Percentiles rank a stretch among this genome's conserved stretches.
Conservation (phyloP, 106 monocot genomes). For the Allium fistulosum region DNA sequence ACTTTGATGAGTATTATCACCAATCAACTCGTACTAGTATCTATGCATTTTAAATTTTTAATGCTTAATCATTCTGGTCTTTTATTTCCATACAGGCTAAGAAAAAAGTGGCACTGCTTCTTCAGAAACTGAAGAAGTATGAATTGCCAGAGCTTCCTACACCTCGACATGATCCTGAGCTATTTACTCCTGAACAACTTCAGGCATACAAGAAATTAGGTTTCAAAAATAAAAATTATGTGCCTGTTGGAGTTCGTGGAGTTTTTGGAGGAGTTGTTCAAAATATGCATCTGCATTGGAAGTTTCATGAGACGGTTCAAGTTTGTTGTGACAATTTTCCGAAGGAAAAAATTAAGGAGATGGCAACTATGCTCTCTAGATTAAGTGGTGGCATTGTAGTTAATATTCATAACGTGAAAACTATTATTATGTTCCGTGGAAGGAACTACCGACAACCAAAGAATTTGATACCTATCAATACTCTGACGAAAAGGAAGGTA, state of each 20-base stretch:
- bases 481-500: constrained; percentile 99
- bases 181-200: constrained; percentile 86
- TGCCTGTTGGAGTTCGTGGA: constrained; percentile 91
- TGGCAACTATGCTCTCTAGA: constrained; percentile 97
- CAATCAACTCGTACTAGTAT: no score
- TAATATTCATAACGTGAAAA: constrained; percentile 91
- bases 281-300: constrained; percentile 99
- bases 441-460: constrained; percentile 97
- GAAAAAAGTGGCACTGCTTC: constrained; percentile 94
- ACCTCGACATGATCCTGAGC: constrained; percentile 92
- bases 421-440: constrained; percentile 98
- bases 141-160: constrained; percentile 90
- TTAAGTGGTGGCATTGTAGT: constrained; percentile 95
- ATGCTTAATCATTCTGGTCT: neutral
- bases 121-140: constrained; percentile 98
- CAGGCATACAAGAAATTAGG: constrained; percentile 96
- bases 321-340: constrained; percentile 98
- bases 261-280: constrained; percentile 99
- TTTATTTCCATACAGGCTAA: constrained; percentile 60
- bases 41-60: neutral
- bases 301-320: constrained; percentile 96
- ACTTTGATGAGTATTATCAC: no score
- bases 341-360: constrained; percentile 94
- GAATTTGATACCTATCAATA: constrained; percentile 94
- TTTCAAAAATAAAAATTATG: constrained; percentile 91